phyloP scores from a whole-genome alignment of 352 stramenopile genomes.

The Globisporangium sylvaticum region DNA sequence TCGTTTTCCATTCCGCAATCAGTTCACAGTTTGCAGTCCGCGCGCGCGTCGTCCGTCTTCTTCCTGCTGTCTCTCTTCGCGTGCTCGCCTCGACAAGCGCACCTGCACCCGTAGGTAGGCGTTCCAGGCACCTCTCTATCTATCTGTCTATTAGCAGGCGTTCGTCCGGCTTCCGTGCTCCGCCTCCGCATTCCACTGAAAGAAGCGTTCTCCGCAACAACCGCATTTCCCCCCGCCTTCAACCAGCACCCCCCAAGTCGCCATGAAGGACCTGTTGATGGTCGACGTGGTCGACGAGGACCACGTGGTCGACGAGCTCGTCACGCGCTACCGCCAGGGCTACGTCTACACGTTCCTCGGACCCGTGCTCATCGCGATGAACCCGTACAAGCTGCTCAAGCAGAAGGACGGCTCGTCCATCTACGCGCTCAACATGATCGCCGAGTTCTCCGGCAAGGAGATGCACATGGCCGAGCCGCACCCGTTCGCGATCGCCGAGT shows the following conservation, averaged over 20 bases:
- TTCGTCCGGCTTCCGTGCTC: background rate
- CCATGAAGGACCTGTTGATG: slow-evolving; percentile 74
- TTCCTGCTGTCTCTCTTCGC: background rate
- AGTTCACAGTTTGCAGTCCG: background rate
- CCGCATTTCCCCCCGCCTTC: background rate
- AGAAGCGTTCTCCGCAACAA: background rate
- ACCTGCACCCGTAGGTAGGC: background rate
- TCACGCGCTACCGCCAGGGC: slow-evolving; percentile 71
- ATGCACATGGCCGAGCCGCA: slow-evolving; percentile 80
- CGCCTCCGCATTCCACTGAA: background rate
- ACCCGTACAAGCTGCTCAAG: slow-evolving; percentile 86
- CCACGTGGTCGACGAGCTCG: slow-evolving; percentile 74
- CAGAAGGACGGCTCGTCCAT: slow-evolving; percentile 66
- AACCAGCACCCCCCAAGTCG: background rate
- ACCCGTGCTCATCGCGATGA: slow-evolving; percentile 86
- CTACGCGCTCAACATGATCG: slow-evolving; percentile 75
- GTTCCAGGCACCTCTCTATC: background rate
- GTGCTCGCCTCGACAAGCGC: background rate
- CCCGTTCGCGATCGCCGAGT: slow-evolving; percentile 83
- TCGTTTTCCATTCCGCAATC: slow-evolving; percentile 1
- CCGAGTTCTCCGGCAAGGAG: slow-evolving; percentile 77
- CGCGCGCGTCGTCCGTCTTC: background rate
- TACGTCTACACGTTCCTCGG: slow-evolving; percentile 92
- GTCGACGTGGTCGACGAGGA: slow-evolving; percentile 71
- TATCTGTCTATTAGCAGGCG: background rate